Evolutionary conservation across 371 early-diverging fungal species (phyloP), one percentile per base, ranked within the genome.

Genomic region (Lichtheimia hyalospora): DNA sequence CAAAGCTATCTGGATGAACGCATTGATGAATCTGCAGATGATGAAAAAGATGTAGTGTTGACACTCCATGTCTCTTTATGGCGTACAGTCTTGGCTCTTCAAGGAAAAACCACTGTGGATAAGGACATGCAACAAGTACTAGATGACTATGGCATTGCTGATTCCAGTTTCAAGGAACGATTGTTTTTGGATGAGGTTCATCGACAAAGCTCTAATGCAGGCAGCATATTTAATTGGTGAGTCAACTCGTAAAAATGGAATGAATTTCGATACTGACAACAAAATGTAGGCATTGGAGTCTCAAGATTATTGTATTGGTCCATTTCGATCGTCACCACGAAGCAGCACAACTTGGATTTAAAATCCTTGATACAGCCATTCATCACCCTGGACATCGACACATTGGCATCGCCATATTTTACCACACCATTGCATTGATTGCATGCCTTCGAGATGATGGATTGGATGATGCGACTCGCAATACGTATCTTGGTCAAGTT

Each of bases 301-400:
- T 73, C 49, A 75, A 79, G 42, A 70, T 79, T 50, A 60, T 79
- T 27, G 48, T 73, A 2, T 49, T 79, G n/a, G 69, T 71, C n/a
- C 79, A 75, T 57, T 79, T 71, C 57, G 76, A 76, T 6, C 70
- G 63, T 49, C 61, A 55, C 20, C 51, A 67, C 24, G 76, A 69
- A 53, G 79, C 79, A 15, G 68, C 69, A 12, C 64, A 66, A 18
- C 41, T 71, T 15, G 79, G 79, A 24, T 70, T 70, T 25, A 68
- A 73, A 20, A 67, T 72, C 15, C 60, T 68, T 27, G 71, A 73
- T 14, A 66, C 58, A 21, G 60, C 71, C 6, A 41, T 64, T 0
- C 63, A 68, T 52, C 66, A 70, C 39, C 64, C 67, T 49, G 65
- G 68, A 66, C 74, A 75, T 61, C 67, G 74, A 2, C 75, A 79